A percentile compares a stretch with the other conserved stretches of the same genome.
Evolutionary conservation across 352 stramenopile genomes (phyloP).

Genomic region (Phytopythium chamaehyphon): DNA sequence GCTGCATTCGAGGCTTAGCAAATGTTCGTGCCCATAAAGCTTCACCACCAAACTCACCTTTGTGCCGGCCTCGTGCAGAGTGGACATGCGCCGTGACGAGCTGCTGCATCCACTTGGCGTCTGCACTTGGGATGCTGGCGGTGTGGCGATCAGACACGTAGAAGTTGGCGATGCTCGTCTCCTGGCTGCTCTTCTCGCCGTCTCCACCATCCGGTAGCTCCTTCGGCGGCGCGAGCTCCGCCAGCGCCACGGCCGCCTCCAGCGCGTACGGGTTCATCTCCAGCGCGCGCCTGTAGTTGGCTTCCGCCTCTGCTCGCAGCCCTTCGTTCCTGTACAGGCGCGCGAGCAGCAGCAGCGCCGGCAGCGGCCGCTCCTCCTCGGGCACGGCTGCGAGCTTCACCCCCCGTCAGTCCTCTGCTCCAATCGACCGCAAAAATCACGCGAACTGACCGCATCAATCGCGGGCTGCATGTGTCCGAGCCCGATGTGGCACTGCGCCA

Average conservation of each 20-base stretch:
- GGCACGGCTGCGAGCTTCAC: conserved; percentile 52
- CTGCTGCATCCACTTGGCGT: conserved; percentile 54
- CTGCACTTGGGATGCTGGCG: conserved; percentile 8
- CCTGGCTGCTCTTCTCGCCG: conserved; percentile 12
- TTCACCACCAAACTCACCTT: conserved; percentile 19
- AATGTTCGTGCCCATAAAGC: too few species aligned
- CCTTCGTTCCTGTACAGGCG: conserved; percentile 62
- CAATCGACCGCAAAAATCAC: too few species aligned
- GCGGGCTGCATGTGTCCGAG: conserved; percentile 53
- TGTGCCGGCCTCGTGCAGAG: conserved; percentile 35
- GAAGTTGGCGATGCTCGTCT: conserved; percentile 44
- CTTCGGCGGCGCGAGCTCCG: conserved; percentile 45
- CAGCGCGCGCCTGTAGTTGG: conserved; percentile 48
- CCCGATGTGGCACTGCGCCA: conserved; percentile 67
- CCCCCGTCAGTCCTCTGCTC: conserved; percentile 1
- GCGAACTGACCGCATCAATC: conserved; percentile 68
- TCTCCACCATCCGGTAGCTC: conserved; percentile 3
- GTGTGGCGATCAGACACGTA: conserved; percentile 10
- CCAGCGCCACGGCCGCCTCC: conserved; percentile 69
- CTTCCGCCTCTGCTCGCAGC: conserved; percentile 58
- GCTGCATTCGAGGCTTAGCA: too few species aligned
- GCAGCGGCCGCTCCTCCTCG: conserved; percentile 28
- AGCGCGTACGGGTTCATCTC: conserved; percentile 72
- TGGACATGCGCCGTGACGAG: conserved; percentile 55
- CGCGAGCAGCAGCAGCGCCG: conserved; percentile 63